phyloP scores from a whole-genome alignment of 2,329 filamentous ascomycete genomes.

The Cladobotryum mycophilum region DNA sequence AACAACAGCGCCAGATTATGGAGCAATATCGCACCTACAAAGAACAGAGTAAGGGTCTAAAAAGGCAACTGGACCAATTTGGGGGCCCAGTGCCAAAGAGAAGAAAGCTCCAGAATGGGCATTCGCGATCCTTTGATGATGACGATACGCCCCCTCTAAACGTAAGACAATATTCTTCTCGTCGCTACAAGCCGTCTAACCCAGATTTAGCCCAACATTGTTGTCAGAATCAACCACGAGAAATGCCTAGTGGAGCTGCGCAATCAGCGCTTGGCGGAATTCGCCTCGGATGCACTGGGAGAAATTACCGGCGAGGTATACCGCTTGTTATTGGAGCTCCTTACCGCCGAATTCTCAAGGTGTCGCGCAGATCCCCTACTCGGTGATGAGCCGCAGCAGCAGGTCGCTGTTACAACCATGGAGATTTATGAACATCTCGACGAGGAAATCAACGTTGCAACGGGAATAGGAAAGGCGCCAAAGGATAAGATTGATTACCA shows the following conservation, averaged over 20 bases:
- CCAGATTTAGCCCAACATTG: constrained; percentile 55
- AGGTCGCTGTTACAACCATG: constrained; percentile 42
- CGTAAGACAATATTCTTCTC: constrained; percentile 27
- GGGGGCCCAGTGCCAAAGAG: constrained; percentile 41
- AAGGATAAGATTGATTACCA: constrained; percentile 40
- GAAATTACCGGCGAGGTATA: constrained; percentile 74
- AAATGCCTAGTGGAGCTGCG: constrained; percentile 79
- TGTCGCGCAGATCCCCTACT: constrained; percentile 55
- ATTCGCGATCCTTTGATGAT: constrained; percentile 21
- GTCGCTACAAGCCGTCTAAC: constrained; percentile 16
- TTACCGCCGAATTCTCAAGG: constrained; percentile 62
- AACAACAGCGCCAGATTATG: constrained; percentile 52
- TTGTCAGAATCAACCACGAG: constrained; percentile 76
- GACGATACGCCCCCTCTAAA: constrained; percentile 45
- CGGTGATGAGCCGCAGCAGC: constrained; percentile 26
- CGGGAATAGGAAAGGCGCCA: constrained; percentile 51
- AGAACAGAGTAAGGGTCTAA: constrained; percentile 44
- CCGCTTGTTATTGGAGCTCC: constrained; percentile 59
- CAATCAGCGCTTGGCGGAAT: constrained; percentile 67
- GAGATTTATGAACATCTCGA: constrained; percentile 52
- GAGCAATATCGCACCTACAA: constrained; percentile 48
- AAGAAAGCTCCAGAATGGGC: constrained; percentile 48
- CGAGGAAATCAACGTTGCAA: constrained; percentile 45
- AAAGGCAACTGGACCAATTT: constrained; percentile 43
- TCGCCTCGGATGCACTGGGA: constrained; percentile 65